Evolutionary conservation across 352 stramenopile species (phyloP), one percentile per base, ranked within the genome.

Genomic region (Pythium monospermum): DNA sequence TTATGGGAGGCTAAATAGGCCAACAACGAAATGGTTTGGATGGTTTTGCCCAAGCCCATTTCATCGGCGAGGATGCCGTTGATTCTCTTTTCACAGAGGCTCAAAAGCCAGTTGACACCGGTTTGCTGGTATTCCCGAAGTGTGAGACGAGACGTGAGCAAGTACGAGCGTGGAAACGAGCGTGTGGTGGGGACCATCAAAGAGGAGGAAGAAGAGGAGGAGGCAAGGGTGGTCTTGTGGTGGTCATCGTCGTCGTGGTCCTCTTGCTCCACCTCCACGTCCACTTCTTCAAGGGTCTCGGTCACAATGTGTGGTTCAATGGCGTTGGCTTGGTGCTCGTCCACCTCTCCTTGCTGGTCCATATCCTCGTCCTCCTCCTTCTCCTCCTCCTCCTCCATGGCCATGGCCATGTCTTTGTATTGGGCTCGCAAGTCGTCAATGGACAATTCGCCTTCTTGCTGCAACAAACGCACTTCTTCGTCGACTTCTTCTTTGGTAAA

Each of bases 11-110:
- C 96, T 6, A 99, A 69, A 68, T 99, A 96, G 8, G 96, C 91
- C 10, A 99, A 68, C 47, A 99, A 71, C 19, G 94, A 88, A 53
- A 99, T 99, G n/a, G 96, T 99, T 77, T 99, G 96, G n/a, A 99
- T 84, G 8, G 97, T 99, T 66, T 99, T 99, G 1, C 95, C 94
- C 6, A 96, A 68, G 3, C 88, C 85, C 87, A 96, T 96, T 63
- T 99, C 96, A 68, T 99, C 97, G 0, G 96, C 97, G 7, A 99
- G 76, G 51, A 99, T 99, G 8, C 97, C 97, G 67, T 99, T 99
- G 33, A 99, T 88, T 28, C 95, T 78, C 49, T 96, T 84, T 27
- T 97, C 90, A 45, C 98, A 96, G 57, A 99, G 86, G n/a, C 91
- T 98, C 23, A 98, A 83, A 3, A 99, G 85, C 97, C 97, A 99